Conservation (phyloP, 257 asterid genomes). For the Forsythia suspensa region DNA sequence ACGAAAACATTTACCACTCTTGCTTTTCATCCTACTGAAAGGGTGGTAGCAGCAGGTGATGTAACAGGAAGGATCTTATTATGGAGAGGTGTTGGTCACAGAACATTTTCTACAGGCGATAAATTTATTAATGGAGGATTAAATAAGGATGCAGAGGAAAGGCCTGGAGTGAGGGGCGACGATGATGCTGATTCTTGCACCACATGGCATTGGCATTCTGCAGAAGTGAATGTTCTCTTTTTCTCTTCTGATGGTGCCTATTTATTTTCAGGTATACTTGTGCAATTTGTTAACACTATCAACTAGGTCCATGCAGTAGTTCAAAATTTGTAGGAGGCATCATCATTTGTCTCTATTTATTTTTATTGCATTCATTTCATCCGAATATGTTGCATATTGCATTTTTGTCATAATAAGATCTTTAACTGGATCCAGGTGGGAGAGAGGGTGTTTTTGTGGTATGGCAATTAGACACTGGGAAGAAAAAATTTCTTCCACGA, state of each 20-base stretch:
- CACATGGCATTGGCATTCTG: constrained; percentile 98
- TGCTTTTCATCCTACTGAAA: constrained; percentile 93
- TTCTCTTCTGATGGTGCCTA: constrained; percentile 95
- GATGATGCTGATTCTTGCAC: constrained; percentile 93
- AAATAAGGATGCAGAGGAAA: constrained; percentile 51
- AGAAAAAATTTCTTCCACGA: constrained; percentile 80
- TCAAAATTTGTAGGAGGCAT: constrained; percentile 3
- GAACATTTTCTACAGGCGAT: constrained; percentile 30
- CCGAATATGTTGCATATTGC: constrained; percentile 5
- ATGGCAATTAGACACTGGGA: constrained; percentile 97
- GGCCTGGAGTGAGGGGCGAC: constrained; percentile 73
- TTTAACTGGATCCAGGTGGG: constrained; percentile 62
- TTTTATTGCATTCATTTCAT: constrained; percentile 5
- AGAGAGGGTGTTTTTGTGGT: constrained; percentile 94
- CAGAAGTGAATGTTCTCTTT: constrained; percentile 75
- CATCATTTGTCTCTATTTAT: constrained; percentile 4
- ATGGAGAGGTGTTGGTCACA: constrained; percentile 85
- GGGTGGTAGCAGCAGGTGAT: constrained; percentile 91
- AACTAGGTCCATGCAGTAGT: background rate
- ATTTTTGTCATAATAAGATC: background rate
- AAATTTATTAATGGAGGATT: constrained; percentile 35
- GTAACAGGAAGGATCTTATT: constrained; percentile 82
- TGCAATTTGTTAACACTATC: constrained; percentile 6
- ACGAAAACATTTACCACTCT: constrained; percentile 63
- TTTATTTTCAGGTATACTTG: constrained; percentile 77